Percentiles rank a stretch among this genome's conserved stretches.
Evolutionary conservation across 805 yeast species (phyloP).

Genomic region (Lachancea cidri): DNA sequence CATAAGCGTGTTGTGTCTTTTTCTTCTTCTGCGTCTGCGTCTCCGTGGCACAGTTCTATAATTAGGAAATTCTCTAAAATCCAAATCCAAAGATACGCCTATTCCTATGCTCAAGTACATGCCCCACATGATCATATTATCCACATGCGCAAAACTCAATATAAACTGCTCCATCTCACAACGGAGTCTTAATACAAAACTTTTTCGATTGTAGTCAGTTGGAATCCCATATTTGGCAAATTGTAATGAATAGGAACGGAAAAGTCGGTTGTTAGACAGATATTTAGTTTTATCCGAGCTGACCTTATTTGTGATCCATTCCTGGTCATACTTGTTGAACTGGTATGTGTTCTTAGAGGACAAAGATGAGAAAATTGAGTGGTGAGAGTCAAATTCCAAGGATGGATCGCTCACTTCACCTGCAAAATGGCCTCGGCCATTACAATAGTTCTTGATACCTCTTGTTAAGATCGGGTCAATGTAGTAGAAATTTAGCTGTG

Average conservation of each 20-base stretch:
- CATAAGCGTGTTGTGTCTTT: slow-evolving; percentile 9
- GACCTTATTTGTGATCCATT: slow-evolving; percentile 19
- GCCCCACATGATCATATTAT: slow-evolving; percentile 76
- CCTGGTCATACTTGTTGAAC: slow-evolving; percentile 27
- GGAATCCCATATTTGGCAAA: slow-evolving; percentile 83
- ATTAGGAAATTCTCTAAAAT: slow-evolving; percentile 63
- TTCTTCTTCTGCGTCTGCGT: slow-evolving; percentile 42
- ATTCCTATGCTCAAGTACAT: slow-evolving; percentile 66
- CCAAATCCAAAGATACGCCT: slow-evolving; percentile 73
- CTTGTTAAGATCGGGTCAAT: slow-evolving; percentile 34
- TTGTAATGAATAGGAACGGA: slow-evolving; percentile 75
- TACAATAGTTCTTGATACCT: slow-evolving; percentile 27
- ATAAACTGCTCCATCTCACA: slow-evolving; percentile 80
- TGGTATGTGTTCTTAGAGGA: slow-evolving; percentile 18
- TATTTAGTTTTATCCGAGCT: slow-evolving; percentile 19
- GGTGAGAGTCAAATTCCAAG: slow-evolving; percentile 6
- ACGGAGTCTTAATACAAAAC: slow-evolving; percentile 66
- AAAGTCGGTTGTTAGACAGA: slow-evolving; percentile 35
- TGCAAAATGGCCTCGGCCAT: slow-evolving; percentile 16
- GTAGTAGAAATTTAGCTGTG: slow-evolving; percentile 70
- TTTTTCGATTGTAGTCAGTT: slow-evolving; percentile 68
- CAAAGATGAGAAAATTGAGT: slow-evolving; percentile 14
- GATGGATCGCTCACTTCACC: slow-evolving; percentile 15
- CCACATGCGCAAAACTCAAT: slow-evolving; percentile 55
- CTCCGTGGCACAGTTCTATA: slow-evolving; percentile 80